phyloP scores from a whole-genome alignment of 345 rosid species.

The Eucalyptus fibrosa region DNA sequence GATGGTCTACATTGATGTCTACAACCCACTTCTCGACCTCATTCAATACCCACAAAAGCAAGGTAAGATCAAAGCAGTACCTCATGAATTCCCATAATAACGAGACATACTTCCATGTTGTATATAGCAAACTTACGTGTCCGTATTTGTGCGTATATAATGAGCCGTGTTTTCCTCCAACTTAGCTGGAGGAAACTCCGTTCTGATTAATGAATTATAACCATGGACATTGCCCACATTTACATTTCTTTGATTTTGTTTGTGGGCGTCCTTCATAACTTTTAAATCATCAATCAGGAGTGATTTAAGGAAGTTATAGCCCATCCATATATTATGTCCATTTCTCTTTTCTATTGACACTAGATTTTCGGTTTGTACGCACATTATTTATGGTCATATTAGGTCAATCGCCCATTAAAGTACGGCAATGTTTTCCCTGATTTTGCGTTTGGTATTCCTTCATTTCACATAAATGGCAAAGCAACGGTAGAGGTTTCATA shows the following conservation, averaged over 20 bases:
- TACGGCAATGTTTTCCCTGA: not conserved
- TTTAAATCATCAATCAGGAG: not conserved
- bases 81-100: not conserved
- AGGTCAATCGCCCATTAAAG: not conserved
- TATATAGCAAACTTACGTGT: not conserved
- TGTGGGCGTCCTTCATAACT: not conserved
- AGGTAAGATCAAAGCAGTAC: slow-evolving; percentile 3
- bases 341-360: not conserved
- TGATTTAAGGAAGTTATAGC: not conserved
- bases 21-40: slow-evolving; percentile 24
- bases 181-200: not conserved
- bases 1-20: slow-evolving; percentile 30
- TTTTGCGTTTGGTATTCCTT: not conserved
- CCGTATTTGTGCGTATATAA: not conserved
- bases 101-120: not conserved
- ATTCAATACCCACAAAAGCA: slow-evolving; percentile 17
- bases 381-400: not conserved
- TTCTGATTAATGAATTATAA: not conserved
- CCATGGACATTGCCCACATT: not conserved
- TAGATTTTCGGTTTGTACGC: not conserved
- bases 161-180: not conserved
- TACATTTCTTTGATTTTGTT: not conserved
- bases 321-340: not conserved
- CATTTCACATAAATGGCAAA: not conserved
- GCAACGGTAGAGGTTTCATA: not conserved